Base-by-base conservation (phyloP, 1,284 basidiomycete species). In the Apiotrichum laibachii region DNA sequence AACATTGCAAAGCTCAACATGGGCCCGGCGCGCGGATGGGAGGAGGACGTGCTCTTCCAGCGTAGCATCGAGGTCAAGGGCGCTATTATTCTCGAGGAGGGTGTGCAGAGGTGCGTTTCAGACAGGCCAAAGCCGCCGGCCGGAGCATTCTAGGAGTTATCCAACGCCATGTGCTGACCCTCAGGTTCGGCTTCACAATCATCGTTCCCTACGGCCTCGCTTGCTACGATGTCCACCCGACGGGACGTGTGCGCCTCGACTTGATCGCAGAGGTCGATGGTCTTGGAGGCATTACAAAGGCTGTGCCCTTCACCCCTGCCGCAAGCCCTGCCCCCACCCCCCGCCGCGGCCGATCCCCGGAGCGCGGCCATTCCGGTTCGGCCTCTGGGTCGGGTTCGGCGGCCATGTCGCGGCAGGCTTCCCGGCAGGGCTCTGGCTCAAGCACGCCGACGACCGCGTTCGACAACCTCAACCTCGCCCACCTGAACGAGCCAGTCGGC, bases 101-200 rank as follows among this genome's bases (percentile, higher is more conserved):
- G 67, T 7, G 18, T 64, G 12, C 63, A 65, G 53, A 35, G 65
- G 67, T 69, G 34, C 37, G 62, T 60, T 12, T n/a, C 55, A 31
- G 22, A 3, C 31, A 48, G 5, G 48, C 26, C 26, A 31, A 3
- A 31, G 26, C 26, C 26, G 26, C 26, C 26, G 26, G 26, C 26
- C 42, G 18, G n/a, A 16, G 49, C 10, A 43, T 12, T 16, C 11
- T 19, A 10, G 6, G 26, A 10, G 13, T 15, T 15, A 13, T 18
- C 12, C 42, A 6, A 15, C 26, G 47, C 47, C 43, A 6, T 15
- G 19, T n/a, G 37, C 54, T 55, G 31, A 55, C 49, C 47, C 35
- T 9, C 55, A 68, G 66, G 19, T 70, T 70, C 55, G 65, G 67
- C 18, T 72, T 70, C 54, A 66, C 64, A 8, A 39, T 72, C n/a